A percentile compares a stretch with the other conserved stretches of the same genome.
phyloP scores from a whole-genome alignment of 441 rosid species.

The Populus hybrid region DNA sequence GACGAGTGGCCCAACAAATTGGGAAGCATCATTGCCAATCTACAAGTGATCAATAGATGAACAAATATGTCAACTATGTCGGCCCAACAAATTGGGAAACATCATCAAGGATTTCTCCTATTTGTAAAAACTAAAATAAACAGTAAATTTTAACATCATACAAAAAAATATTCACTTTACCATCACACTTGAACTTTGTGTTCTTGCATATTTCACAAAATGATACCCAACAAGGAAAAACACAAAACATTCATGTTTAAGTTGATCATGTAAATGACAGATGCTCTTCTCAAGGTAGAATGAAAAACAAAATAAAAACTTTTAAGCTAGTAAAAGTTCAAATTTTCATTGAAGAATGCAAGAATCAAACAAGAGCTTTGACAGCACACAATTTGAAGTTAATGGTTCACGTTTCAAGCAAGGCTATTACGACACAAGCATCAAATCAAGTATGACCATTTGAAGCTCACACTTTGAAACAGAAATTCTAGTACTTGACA shows the following conservation, averaged over 20 bases:
- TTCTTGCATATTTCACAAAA: background rate
- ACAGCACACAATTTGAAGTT: background rate
- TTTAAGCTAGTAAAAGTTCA: background rate
- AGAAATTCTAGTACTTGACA: background rate
- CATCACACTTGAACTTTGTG: background rate
- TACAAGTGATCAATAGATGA: conserved; percentile 27
- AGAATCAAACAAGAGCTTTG: background rate
- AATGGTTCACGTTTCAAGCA: background rate
- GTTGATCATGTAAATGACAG: background rate
- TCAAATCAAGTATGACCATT: background rate
- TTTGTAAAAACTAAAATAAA: background rate
- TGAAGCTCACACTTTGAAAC: background rate
- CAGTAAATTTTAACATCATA: background rate
- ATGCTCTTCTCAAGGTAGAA: background rate
- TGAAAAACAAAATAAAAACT: background rate
- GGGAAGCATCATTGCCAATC: conserved; percentile 95
- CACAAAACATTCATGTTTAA: background rate
- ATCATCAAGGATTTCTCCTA: background rate
- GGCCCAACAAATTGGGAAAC: background rate
- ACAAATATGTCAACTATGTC: conserved; percentile 15
- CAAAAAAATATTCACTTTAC: background rate
- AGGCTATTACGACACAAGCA: background rate
- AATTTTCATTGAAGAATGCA: background rate
- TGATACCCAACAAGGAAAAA: background rate
- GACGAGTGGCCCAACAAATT: conserved; percentile 93